Conservation (phyloP, 345 rosid species). For the Eucalyptus leucophloia region DNA sequence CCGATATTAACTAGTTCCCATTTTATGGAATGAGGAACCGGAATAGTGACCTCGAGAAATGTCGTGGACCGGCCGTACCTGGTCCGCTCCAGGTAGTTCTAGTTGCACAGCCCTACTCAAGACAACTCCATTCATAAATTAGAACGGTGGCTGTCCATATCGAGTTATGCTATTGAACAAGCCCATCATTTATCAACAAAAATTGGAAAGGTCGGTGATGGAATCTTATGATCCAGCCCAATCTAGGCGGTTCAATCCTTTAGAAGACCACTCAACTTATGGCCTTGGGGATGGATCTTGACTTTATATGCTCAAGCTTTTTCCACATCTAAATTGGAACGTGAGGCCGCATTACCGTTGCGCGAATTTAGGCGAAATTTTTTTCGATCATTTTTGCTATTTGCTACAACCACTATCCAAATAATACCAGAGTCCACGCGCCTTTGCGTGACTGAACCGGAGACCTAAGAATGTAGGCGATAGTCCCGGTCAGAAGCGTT, state of each 20-base stretch:
- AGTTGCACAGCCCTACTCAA: background rate
- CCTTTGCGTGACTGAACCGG: background rate
- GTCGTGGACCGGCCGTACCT: accelerated
- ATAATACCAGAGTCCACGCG: background rate
- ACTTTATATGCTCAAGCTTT: background rate
- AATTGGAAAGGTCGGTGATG: background rate
- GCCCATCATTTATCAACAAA: background rate
- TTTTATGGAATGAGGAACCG: background rate
- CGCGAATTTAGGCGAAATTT: background rate
- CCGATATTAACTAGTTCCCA: accelerated
- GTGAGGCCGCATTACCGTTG: background rate
- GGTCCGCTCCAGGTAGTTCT: no score
- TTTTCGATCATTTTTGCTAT: background rate
- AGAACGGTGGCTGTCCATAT: background rate
- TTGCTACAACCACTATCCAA: background rate
- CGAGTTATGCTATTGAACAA: background rate
- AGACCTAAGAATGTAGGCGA: background rate
- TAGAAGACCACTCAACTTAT: background rate
- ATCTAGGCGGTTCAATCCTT: background rate
- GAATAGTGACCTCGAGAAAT: background rate
- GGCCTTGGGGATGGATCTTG: background rate
- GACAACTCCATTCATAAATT: background rate
- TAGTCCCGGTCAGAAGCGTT: background rate
- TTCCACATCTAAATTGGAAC: background rate
- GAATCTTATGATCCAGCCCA: background rate